A percentile compares a stretch with the other conserved stretches of the same genome.
Evolutionary conservation across 2,329 filamentous ascomycete species (phyloP).

Genomic region (Penicillium fuscoglaucum): DNA sequence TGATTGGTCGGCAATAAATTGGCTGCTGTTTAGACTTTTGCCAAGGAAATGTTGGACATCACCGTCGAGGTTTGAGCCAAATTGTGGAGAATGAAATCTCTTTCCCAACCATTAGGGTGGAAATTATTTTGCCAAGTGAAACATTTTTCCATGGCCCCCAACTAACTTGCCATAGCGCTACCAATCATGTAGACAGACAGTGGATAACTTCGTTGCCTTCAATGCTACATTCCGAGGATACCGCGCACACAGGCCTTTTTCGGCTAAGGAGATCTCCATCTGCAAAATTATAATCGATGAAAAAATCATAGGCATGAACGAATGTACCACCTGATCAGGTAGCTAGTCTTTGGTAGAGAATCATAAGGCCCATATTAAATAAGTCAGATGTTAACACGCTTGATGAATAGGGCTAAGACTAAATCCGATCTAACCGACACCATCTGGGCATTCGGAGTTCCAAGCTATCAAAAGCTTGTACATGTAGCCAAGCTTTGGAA

Average conservation of each 20-base stretch:
- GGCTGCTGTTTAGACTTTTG: neutral
- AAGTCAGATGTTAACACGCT: neutral
- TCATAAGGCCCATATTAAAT: neutral
- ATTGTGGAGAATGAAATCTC: neutral
- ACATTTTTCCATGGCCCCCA: neutral
- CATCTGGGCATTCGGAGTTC: neutral
- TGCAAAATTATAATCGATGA: neutral
- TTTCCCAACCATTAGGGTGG: neutral
- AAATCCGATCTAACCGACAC: neutral
- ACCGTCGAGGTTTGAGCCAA: neutral
- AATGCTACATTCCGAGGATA: too few species aligned
- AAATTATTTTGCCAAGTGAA: neutral
- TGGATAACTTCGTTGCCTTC: neutral
- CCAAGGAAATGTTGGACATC: too few species aligned
- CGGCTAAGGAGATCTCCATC: neutral
- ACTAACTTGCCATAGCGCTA: neutral
- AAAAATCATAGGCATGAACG: too few species aligned
- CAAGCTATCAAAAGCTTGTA: neutral
- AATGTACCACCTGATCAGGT: neutral
- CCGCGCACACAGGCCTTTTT: neutral
- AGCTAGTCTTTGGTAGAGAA: neutral
- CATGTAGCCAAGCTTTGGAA: neutral
- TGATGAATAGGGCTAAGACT: neutral
- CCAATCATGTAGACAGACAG: neutral
- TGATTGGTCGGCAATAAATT: too few species aligned